phyloP scores from a whole-genome alignment of 768 basidiomycete species.

The Termitomyces sp. region DNA sequence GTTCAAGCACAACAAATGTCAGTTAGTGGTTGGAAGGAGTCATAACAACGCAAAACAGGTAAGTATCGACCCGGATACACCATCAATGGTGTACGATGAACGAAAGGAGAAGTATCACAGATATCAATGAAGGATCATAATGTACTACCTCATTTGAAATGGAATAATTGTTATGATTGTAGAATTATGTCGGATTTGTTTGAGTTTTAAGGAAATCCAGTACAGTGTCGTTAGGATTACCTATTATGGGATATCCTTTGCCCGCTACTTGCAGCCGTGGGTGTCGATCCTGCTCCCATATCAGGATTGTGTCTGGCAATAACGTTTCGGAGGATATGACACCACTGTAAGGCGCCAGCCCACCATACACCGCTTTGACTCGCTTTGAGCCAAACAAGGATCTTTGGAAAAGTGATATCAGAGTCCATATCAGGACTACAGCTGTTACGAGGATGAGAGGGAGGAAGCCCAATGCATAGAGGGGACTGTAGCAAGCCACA shows the following conservation, averaged over 20 bases:
- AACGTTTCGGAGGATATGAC: not conserved
- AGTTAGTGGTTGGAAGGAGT: no score
- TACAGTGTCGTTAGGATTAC: slow-evolving; percentile 4
- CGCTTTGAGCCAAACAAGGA: slow-evolving; percentile 1
- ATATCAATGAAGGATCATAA: no score
- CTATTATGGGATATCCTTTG: slow-evolving; percentile 6
- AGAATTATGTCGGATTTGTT: slow-evolving; percentile 3
- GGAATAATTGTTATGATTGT: no score
- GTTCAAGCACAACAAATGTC: no score
- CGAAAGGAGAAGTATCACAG: no score
- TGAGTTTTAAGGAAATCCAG: slow-evolving; percentile 8
- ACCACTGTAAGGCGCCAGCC: slow-evolving; percentile 2
- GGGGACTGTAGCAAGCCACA: slow-evolving; percentile 15
- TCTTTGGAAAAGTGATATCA: not conserved
- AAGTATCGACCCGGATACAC: no score
- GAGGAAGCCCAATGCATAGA: slow-evolving; percentile 13
- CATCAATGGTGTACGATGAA: no score
- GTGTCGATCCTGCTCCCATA: slow-evolving; percentile 6
- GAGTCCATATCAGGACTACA: slow-evolving; percentile 9
- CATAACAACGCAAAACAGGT: no score
- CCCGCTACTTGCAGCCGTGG: slow-evolving; percentile 4
- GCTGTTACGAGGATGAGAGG: slow-evolving; percentile 12
- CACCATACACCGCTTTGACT: slow-evolving; percentile 4
- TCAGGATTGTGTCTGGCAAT: slow-evolving; percentile 1
- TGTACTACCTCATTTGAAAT: no score